Evolutionary conservation across 176 grass and related monocot genomes (phyloP), one percentile per base, ranked within the genome.

Genomic region (Leersia perrieri): DNA sequence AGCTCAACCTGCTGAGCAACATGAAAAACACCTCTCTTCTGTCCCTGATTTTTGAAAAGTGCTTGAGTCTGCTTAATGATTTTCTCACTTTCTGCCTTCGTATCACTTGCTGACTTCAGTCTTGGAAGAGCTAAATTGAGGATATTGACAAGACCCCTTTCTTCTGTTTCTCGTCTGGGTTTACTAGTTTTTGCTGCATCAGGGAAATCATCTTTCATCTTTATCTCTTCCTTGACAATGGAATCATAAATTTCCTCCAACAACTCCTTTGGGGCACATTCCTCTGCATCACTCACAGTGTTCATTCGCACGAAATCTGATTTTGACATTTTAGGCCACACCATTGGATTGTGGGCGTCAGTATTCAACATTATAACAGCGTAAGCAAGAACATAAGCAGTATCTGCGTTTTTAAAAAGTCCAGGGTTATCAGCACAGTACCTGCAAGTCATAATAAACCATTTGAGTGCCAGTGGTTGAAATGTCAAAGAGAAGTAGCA

Each of bases 331-430:
- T 99, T 99, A 75, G 97, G 91, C 92, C 90, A 99, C 55, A 99
- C 97, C 93, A 99, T 99, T 67, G 97, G 91, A 86, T 99, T 99
- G 70, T 99, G 97, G 45, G 97, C 97, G 79, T 99, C 97, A 30
- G 97, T 99, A 84, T 99, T 99, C 80, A 99, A 93, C 97, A 99
- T 96, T 84, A 99, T 99, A 80, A 96, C 91, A 70, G 97, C 90
- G 93, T 99, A 99, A 47, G 97, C 97, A 89, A 99, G 92, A 89
- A 99, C 76, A 87, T 99, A 99, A 41, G 97, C 93, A 68, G 93
- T 99, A 79, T 99, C 97, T 64, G 97, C 97, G 80, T 95, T 99
- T 78, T 99, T 99, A 68, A 99, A 99, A 83, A 99, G 93, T 30
- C 87, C 93, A 83, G 97, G 97, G 80, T 99, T 96, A 91, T 99